These are phyloP conservation scores for Aureobasidium sp. DNA, from an alignment of 2,329 filamentous ascomycete genomes.

Conservation along the genomic window DNA sequence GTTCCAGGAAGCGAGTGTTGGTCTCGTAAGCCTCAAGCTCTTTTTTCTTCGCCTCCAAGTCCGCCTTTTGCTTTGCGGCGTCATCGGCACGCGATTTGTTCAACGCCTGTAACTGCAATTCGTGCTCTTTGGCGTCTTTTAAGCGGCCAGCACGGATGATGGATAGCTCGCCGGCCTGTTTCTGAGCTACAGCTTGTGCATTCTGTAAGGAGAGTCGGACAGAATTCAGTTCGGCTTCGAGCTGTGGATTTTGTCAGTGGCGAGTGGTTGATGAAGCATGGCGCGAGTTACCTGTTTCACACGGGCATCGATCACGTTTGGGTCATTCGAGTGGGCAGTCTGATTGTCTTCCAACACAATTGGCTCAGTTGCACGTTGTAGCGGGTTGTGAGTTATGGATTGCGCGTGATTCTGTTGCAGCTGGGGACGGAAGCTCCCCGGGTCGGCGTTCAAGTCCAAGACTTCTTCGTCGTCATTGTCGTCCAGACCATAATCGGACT, in stretches of 20 bases:
- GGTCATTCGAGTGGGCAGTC: neutral
- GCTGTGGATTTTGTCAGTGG: conserved; percentile 23
- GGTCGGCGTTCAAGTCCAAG: conserved; percentile 39
- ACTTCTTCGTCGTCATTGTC: conserved; percentile 37
- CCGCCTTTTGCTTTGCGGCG: conserved; percentile 54
- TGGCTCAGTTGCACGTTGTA: neutral
- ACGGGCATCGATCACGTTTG: neutral
- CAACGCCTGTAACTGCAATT: conserved; percentile 54
- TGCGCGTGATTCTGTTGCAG: neutral
- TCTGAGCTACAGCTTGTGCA: conserved; percentile 46
- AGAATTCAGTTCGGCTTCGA: conserved; percentile 38
- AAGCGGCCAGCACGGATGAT: conserved; percentile 67
- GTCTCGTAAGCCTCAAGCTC: conserved; percentile 60
- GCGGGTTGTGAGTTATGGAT: neutral
- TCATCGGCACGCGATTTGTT: conserved; percentile 60
- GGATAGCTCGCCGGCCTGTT: conserved; percentile 63
- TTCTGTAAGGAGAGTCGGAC: conserved; percentile 36
- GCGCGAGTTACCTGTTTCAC: neutral
- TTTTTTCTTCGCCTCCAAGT: conserved; percentile 57
- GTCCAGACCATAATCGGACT: conserved; percentile 37
- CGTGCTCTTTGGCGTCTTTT: conserved; percentile 54
- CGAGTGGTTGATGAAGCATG: neutral
- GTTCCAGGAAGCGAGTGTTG: conserved; percentile 64
- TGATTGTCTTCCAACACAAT: neutral
- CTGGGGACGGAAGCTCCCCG: conserved; percentile 23